Evolutionary conservation across 2,329 filamentous ascomycete species (phyloP).

Genomic region (Bipolaris oryzae): DNA sequence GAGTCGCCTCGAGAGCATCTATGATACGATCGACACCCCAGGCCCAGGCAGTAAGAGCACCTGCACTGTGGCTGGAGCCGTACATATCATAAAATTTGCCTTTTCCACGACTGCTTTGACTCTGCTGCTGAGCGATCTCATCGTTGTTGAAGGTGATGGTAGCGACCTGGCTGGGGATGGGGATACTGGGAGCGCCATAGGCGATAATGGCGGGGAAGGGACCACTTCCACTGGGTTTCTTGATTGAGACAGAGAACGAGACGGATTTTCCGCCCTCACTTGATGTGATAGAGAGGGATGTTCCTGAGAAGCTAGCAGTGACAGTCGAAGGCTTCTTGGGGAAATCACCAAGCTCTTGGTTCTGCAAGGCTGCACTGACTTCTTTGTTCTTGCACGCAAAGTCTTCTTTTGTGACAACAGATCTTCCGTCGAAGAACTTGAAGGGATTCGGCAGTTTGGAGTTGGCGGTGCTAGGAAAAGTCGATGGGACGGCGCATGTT

Average conservation of each 20-base stretch:
- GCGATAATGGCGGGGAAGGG: conserved; percentile 65
- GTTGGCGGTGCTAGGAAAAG: conserved; percentile 38
- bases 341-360: conserved; percentile 47
- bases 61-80: conserved; percentile 61
- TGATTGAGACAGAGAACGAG: conserved; percentile 46
- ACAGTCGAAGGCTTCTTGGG: conserved; percentile 45
- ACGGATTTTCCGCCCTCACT: conserved; percentile 44
- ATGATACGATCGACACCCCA: conserved; percentile 67
- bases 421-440: conserved; percentile 45
- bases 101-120: conserved; percentile 56
- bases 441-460: conserved; percentile 49
- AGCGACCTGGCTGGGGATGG: conserved; percentile 61
- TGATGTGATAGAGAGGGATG: conserved; percentile 44
- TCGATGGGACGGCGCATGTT: conserved; percentile 38
- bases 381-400: conserved; percentile 48
- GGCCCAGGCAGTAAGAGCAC: conserved; percentile 66
- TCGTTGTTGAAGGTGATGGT: conserved; percentile 66
- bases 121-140: conserved; percentile 59
- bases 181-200: conserved; percentile 61
- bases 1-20: conserved; percentile 61
- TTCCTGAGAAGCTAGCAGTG: conserved; percentile 40
- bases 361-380: conserved; percentile 44
- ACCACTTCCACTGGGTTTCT: conserved; percentile 51
- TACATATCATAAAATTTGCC: conserved; percentile 67
- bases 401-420: conserved; percentile 44